Base-by-base conservation (phyloP, 108 stramenopile species). In the Bacterosira constricta region DNA sequence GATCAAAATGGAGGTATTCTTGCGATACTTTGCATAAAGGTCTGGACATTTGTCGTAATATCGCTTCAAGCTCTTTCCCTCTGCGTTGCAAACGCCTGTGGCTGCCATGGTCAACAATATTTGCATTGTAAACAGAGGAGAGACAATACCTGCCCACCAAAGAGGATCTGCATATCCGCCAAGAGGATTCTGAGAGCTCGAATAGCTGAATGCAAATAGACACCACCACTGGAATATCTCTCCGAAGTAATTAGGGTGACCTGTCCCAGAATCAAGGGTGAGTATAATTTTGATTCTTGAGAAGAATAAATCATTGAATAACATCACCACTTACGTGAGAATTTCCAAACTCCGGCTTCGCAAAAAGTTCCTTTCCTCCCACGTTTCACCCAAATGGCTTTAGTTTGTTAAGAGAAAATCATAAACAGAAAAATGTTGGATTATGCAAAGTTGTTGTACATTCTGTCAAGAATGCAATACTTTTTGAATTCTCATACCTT, bases 201-300 rank as follows among this genome's bases (percentile, higher is more conserved):
- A 71, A 49, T 67, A 76, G 6, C 74, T 53, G 41, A 83, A 81
- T 30, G 47, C 56, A 32, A 51, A 83, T 1, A 83, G 71, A 68
- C 77, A 84, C 73, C 85, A 85, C 88, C 88, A 89, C 66, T 85
- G 86, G 25, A 82, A 75, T 13, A 89, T 89, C 71, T 89, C 88
- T 47, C 84, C 88, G 71, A 84, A 84, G 63, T 89, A 89, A 68
- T 89, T 89, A 7, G 86, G 88, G 71, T 87, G 88, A 11, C 55
- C 55, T 56, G n/a, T 7, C 6, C 4, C 15, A 34, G 34, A 17
- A 56, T 9, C 20, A 34, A 56, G 8, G 17, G 20, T 29, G 4
- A 56, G 36, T 34, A n/a, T n/a, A n/a, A n/a, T n/a, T n/a, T n/a
- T 12, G 55, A 0, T 34, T 2, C 29, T 13, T 37, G 0, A 56